Percentiles rank a stretch among this genome's conserved stretches.
These are phyloP conservation scores for Helminthosporium solani DNA, from an alignment of 2,329 filamentous ascomycete genomes.

Conservation along the genomic window DNA sequence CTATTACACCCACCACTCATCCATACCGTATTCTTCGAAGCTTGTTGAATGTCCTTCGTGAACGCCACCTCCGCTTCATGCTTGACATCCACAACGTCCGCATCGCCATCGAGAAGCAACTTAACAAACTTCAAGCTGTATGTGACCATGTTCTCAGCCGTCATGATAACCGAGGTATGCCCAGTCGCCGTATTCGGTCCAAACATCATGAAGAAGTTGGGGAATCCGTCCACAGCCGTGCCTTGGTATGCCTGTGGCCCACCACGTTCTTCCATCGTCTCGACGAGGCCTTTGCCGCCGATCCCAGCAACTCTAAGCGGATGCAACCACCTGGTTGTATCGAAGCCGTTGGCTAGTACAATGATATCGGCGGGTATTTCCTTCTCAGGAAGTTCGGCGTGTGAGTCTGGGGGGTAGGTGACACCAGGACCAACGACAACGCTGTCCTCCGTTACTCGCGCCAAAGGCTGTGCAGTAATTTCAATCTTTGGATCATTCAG, in stretches of 20 bases:
- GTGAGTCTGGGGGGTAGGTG: slow-evolving; percentile 47
- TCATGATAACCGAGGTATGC: slow-evolving; percentile 61
- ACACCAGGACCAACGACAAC: slow-evolving; percentile 55
- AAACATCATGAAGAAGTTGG: slow-evolving; percentile 65
- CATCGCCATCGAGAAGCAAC: slow-evolving; percentile 80
- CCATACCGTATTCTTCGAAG: slow-evolving; percentile 56
- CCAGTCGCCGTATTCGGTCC: slow-evolving; percentile 65
- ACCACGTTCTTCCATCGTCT: slow-evolving; percentile 61
- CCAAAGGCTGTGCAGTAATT: slow-evolving; percentile 54
- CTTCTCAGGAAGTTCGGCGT: slow-evolving; percentile 30
- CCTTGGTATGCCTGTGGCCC: slow-evolving; percentile 64
- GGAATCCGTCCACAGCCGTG: slow-evolving; percentile 60
- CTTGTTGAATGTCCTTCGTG: slow-evolving; percentile 46
- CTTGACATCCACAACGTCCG: slow-evolving; percentile 81
- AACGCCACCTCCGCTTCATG: slow-evolving; percentile 73
- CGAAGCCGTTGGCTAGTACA: slow-evolving; percentile 63
- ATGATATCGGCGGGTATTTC: slow-evolving; percentile 61
- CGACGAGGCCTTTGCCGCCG: slow-evolving; percentile 51
- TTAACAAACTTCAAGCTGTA: slow-evolving; percentile 61
- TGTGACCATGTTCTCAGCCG: slow-evolving; percentile 62
- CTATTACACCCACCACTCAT: slow-evolving; percentile 50
- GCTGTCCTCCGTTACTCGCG: slow-evolving; percentile 50
- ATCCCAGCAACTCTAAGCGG: slow-evolving; percentile 56
- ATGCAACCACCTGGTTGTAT: slow-evolving; percentile 56
- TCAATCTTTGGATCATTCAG: slow-evolving; percentile 57